Evolutionary conservation across 352 stramenopile species (phyloP), one percentile per base, ranked within the genome.

Genomic region (Globisporangium recalcitrans): DNA sequence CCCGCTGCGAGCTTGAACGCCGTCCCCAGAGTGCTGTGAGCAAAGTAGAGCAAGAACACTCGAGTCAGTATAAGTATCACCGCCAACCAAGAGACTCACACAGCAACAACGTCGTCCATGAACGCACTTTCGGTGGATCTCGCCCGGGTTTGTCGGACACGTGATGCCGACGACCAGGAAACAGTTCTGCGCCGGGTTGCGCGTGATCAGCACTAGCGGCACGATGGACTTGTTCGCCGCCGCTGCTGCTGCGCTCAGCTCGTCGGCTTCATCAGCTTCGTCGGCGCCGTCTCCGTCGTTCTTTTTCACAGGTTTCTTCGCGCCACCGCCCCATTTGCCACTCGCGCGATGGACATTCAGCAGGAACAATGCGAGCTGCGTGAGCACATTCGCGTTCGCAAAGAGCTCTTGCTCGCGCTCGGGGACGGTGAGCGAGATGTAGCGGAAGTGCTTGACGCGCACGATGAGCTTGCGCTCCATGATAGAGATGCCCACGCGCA

Each of bases 101-200:
- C 21, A 24, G 24, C n/a, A 21, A 11, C 24, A n/a, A n/a, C n/a
- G n/a, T n/a, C n/a, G n/a, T n/a, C n/a, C n/a, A n/a, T n/a, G n/a
- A n/a, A 81, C 83, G 48, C 78, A 94, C 85, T 94, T 93, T 60
- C 82, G 82, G 42, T 92, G 83, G 24, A 98, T 90, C 64, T 95
- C 88, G 48, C 95, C 93, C 13, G 82, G 76, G 27, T 83, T 85
- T 36, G 89, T 91, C 9, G 90, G 88, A 68, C 91, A 98, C 36
- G 96, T 97, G 52, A 98, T 93, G n/a, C 96, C 96, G 14, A 98
- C 86, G 31, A 99, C 88, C 27, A 98, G 77, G 66, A 97, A 99
- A 22, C 91, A 97, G 29, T 95, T 94, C 52, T 89, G 75, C 10
- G 92, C 85, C 57, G 98, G 94, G 44, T 97, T 87, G 9, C 81